Base-by-base conservation (phyloP, 176 grass and related monocot species). In the Carex littledalei region DNA sequence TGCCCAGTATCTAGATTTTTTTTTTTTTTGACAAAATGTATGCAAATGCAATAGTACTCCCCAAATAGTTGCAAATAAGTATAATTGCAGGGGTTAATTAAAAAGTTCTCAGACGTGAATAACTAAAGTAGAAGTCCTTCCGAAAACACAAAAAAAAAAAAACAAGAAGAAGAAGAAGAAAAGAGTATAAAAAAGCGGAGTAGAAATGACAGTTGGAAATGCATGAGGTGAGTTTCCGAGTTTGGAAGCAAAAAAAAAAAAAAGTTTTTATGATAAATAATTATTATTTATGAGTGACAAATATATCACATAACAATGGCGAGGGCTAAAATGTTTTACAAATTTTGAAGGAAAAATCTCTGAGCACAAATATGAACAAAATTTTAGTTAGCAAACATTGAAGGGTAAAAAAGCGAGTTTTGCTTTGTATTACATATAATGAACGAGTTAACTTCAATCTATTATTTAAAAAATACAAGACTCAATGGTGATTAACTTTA, bases 121-220 rank as follows among this genome's bases (percentile, higher is more conserved):
- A 21, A 45, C 37, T 45, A 45, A 71, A 45, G 43, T 18, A 43
- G 7, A 45, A 43, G 67, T 10, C 18, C 37, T 71, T 45, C 34
- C 8, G 17, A 69, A 69, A 45, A 20, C 18, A 50, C 47, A 50
- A 11, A 11, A 49, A 50, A 50, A 50, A 3, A 2, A 50, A 12
- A 50, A 10, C 2, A 50, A 50, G 47, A 49, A 26, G 39, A 3
- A 70, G 6, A 45, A 71, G 37, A 45, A 45, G n/a, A 70, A 43
- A 43, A 71, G 8, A 71, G 26, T 31, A 71, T 9, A 39, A 71
- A 45, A 21, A 43, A 71, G 37, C 35, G 3, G 8, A 71, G 67
- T 71, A 71, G 67, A 45, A 71, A 71, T 71, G 37, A 71, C 37
- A 71, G 67, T 45, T 71, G 67, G 35, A 71, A 45, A 45, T 71